Evolutionary conservation across 176 grass and related monocot genomes (phyloP).

Genomic region (Microstegium vimineum): DNA sequence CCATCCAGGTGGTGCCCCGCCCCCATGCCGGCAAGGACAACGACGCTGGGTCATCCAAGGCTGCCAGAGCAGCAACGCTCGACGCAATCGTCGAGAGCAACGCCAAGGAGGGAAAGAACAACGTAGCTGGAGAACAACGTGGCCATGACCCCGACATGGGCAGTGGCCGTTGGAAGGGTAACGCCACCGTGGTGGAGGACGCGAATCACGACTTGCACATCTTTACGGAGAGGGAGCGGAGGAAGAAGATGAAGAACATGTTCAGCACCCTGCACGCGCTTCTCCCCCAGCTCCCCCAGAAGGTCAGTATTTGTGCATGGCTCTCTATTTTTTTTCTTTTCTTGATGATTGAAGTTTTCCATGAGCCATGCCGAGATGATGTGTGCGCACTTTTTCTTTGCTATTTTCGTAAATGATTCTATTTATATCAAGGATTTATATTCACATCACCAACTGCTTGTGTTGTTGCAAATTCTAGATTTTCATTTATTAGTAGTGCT

Average conservation of each 20-base stretch:
- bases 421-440: no score
- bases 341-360: neutral
- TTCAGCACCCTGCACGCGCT: constrained; percentile 36
- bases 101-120: neutral
- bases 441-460: neutral
- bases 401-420: neutral
- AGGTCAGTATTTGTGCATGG: neutral
- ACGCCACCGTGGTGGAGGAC: neutral
- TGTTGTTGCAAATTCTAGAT: neutral
- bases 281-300: constrained; percentile 29
- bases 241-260: constrained; percentile 56
- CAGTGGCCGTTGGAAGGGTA: neutral
- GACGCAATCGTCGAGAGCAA: no score
- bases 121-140: neutral
- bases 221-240: constrained; percentile 40
- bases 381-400: neutral
- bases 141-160: neutral
- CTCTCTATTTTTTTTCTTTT: neutral
- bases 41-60: neutral
- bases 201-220: constrained; percentile 16
- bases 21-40: neutral
- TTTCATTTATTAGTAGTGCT: neutral
- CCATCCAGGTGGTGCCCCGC: neutral
- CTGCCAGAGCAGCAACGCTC: no score
- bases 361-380: neutral